Evolutionary conservation across 352 stramenopile species (phyloP).

Genomic region (Globisporangium lucens): DNA sequence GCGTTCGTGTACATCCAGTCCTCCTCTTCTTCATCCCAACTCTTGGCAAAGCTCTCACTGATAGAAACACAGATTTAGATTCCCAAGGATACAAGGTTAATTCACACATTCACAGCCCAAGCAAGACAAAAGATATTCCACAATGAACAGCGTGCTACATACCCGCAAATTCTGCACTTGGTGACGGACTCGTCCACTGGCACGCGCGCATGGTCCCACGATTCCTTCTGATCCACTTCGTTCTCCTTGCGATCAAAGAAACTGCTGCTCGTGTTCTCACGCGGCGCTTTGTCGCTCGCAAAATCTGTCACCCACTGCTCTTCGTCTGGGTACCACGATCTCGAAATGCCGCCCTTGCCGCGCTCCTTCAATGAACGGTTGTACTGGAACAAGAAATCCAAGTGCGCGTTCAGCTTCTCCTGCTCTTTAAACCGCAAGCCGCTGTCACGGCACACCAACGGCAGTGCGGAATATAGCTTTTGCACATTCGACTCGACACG

Average conservation of each 20-base stretch:
- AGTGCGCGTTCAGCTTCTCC: slow-evolving; percentile 68
- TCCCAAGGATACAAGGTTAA: neutral
- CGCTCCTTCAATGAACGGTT: slow-evolving; percentile 80
- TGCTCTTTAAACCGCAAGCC: slow-evolving; percentile 80
- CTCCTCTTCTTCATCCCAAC: slow-evolving; percentile 87
- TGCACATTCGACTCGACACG: slow-evolving; percentile 84
- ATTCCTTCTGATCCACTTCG: slow-evolving; percentile 48
- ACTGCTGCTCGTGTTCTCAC: slow-evolving; percentile 72
- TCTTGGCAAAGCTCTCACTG: slow-evolving; percentile 76
- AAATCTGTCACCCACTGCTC: slow-evolving; percentile 81
- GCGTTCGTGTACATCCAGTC: slow-evolving; percentile 91
- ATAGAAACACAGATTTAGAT: slow-evolving; percentile 1
- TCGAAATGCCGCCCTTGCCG: slow-evolving; percentile 74
- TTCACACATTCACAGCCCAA: neutral
- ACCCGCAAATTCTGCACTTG: slow-evolving; percentile 83
- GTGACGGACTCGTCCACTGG: slow-evolving; percentile 78
- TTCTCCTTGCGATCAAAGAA: slow-evolving; percentile 70
- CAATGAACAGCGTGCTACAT: slow-evolving; percentile 11
- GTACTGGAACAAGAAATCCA: slow-evolving; percentile 88
- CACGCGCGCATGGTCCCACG: slow-evolving; percentile 67
- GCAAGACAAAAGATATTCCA: neutral
- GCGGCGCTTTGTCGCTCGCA: slow-evolving; percentile 48
- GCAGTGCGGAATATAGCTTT: slow-evolving; percentile 80
- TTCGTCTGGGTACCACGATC: slow-evolving; percentile 82
- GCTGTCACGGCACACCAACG: slow-evolving; percentile 78